These are phyloP conservation scores for Tricholoma sp. DNA, from an alignment of 768 basidiomycete species.

Conservation along the genomic window DNA sequence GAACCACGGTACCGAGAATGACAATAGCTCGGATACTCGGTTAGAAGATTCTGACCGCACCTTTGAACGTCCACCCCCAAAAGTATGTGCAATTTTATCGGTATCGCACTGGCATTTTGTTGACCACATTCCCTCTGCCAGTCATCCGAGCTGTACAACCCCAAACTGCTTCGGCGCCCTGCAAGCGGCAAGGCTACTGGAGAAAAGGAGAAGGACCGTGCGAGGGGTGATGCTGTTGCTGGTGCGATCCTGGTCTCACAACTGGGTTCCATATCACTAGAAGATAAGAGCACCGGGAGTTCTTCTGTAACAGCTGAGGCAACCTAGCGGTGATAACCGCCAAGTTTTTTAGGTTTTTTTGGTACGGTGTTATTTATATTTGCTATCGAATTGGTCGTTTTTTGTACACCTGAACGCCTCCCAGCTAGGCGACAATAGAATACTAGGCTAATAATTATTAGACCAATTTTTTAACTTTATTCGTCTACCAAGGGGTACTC, in stretches of 20 bases:
- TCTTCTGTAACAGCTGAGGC: background rate
- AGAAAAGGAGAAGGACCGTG: slow-evolving; percentile 28
- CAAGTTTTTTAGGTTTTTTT: slow-evolving; percentile 4
- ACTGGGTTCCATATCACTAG: slow-evolving; percentile 31
- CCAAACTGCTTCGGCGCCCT: slow-evolving; percentile 25
- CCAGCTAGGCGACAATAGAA: background rate
- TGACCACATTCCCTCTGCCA: slow-evolving; percentile 4
- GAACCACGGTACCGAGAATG: slow-evolving; percentile 10
- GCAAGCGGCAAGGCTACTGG: slow-evolving; percentile 15
- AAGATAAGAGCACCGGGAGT: slow-evolving; percentile 16
- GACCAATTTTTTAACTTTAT: background rate
- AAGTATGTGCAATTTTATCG: slow-evolving; percentile 22
- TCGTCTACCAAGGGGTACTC: too few species aligned
- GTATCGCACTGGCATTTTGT: background rate
- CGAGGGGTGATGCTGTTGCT: slow-evolving; percentile 29
- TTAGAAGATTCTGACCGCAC: slow-evolving; percentile 42
- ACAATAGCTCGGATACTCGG: slow-evolving; percentile 20
- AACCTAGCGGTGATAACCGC: background rate
- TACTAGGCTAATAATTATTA: background rate
- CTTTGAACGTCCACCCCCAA: slow-evolving; percentile 45
- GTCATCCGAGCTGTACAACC: slow-evolving; percentile 32
- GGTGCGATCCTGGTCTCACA: slow-evolving; percentile 33
- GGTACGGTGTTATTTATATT: slow-evolving; percentile 9
- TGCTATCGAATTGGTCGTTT: slow-evolving; percentile 14
- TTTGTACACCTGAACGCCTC: slow-evolving; percentile 3